Percentiles rank a stretch among this genome's conserved stretches.
Evolutionary conservation across 139 green algal species (phyloP).

Genomic region (Mesostigma viride): DNA sequence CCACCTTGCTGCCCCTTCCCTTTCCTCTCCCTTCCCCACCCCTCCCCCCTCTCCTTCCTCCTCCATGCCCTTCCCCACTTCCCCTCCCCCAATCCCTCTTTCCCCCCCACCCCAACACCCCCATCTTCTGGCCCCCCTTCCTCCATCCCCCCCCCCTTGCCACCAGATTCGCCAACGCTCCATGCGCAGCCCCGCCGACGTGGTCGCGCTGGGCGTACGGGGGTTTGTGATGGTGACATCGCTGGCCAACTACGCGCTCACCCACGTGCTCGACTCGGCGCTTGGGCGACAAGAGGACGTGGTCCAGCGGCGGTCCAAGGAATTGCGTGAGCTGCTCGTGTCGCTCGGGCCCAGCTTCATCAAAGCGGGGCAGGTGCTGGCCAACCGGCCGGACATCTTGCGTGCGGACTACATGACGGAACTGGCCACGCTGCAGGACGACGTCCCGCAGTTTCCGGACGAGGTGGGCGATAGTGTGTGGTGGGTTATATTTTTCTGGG

Average conservation of each 20-base stretch:
- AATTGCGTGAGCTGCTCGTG: slow-evolving; percentile 76
- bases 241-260: background rate
- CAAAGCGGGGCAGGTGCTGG: slow-evolving; percentile 95
- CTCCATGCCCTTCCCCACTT: too few species aligned
- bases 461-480: slow-evolving; percentile 13
- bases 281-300: slow-evolving; percentile 8
- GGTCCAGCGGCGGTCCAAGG: slow-evolving; percentile 42
- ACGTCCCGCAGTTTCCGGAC: slow-evolving; percentile 45
- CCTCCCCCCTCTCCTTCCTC: too few species aligned
- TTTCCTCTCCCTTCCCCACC: too few species aligned
- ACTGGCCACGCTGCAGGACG: slow-evolving; percentile 73
- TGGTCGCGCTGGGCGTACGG: background rate
- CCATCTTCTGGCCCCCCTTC: too few species aligned
- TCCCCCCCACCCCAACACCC: too few species aligned
- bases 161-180: background rate
- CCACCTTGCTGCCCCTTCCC: too few species aligned
- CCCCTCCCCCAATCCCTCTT: too few species aligned
- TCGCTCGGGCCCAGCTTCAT: slow-evolving; percentile 91
- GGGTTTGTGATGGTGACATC: background rate
- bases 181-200: background rate
- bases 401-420: slow-evolving; percentile 98
- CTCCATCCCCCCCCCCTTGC: too few species aligned
- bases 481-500: too few species aligned
- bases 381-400: slow-evolving; percentile 93
- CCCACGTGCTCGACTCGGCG: background rate